These are phyloP conservation scores for Lichtheimia ramosa DNA, from an alignment of 371 early-diverging fungal species.

Conservation along the genomic window DNA sequence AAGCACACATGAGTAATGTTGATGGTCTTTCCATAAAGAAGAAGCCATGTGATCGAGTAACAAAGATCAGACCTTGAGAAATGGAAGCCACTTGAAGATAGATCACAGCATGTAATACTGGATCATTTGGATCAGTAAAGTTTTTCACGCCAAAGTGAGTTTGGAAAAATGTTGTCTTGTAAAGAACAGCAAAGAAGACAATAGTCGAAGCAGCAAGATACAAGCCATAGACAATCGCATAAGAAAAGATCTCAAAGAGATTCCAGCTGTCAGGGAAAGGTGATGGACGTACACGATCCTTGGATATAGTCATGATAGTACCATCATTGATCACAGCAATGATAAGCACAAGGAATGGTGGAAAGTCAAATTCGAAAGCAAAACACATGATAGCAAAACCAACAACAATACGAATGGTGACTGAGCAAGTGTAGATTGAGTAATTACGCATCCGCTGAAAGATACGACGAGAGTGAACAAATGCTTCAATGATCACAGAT, in stretches of 20 bases:
- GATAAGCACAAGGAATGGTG: constrained; percentile 66
- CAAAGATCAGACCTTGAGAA: constrained; percentile 55
- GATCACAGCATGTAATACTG: constrained; percentile 48
- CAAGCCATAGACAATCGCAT: constrained; percentile 56
- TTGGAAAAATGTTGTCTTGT: constrained; percentile 48
- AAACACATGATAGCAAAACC: constrained; percentile 59
- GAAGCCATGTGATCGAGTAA: constrained; percentile 56
- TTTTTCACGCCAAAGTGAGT: constrained; percentile 34
- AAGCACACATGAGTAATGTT: constrained; percentile 43
- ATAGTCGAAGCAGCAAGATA: constrained; percentile 59
- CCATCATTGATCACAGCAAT: constrained; percentile 64
- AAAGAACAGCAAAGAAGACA: constrained; percentile 49
- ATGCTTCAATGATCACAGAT: constrained; percentile 69
- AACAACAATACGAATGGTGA: constrained; percentile 65
- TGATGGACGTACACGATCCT: constrained; percentile 58
- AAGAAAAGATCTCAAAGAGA: constrained; percentile 55
- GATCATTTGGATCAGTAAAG: constrained; percentile 39
- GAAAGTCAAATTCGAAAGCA: constrained; percentile 61
- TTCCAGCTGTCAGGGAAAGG: constrained; percentile 62
- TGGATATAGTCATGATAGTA: constrained; percentile 65
- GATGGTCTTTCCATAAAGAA: constrained; percentile 57
- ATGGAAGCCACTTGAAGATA: constrained; percentile 58
- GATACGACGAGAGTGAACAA: constrained; percentile 66
- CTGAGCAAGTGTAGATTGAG: constrained; percentile 63
- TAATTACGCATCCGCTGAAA: constrained; percentile 74